phyloP scores from a whole-genome alignment of 305 asterid species.

The Ajuga reptans region DNA sequence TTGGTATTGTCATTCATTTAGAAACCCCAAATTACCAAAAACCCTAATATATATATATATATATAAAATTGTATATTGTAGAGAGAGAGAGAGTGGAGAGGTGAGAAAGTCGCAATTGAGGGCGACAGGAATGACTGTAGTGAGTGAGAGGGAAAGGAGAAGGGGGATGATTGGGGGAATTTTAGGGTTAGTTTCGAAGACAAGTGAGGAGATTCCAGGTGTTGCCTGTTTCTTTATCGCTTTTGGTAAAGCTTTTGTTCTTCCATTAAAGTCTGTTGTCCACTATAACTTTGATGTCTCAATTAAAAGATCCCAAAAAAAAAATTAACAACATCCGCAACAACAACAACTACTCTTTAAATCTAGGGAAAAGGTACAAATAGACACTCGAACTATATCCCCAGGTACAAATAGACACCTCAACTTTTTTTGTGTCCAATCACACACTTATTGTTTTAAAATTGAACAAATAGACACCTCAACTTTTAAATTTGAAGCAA shows the following conservation, averaged over 20 bases:
- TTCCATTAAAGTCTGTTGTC: background rate
- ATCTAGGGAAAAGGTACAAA: no score
- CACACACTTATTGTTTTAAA: no score
- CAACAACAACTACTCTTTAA: no score
- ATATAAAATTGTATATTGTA: constrained; percentile 1
- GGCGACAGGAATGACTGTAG: constrained; percentile 92
- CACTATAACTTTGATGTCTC: no score
- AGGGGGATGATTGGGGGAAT: constrained; percentile 22
- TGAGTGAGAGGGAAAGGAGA: constrained; percentile 22
- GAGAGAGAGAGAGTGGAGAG: constrained; percentile 32
- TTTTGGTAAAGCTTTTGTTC: background rate
- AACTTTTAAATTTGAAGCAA: no score
- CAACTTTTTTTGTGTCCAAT: no score
- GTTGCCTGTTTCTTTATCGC: background rate
- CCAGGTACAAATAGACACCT: no score
- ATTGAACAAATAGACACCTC: no score
- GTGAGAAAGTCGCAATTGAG: constrained; percentile 68
- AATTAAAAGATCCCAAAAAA: no score
- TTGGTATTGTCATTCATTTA: constrained; percentile 47
- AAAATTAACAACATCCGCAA: no score
- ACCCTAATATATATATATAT: constrained; percentile 52
- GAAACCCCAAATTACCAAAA: constrained; percentile 36
- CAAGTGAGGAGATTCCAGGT: constrained; percentile 31
- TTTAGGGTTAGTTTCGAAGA: constrained; percentile 35
- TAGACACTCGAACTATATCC: no score